phyloP scores from a whole-genome alignment of 495 filamentous ascomycete species.

The Polyplosphaeria fusca region DNA sequence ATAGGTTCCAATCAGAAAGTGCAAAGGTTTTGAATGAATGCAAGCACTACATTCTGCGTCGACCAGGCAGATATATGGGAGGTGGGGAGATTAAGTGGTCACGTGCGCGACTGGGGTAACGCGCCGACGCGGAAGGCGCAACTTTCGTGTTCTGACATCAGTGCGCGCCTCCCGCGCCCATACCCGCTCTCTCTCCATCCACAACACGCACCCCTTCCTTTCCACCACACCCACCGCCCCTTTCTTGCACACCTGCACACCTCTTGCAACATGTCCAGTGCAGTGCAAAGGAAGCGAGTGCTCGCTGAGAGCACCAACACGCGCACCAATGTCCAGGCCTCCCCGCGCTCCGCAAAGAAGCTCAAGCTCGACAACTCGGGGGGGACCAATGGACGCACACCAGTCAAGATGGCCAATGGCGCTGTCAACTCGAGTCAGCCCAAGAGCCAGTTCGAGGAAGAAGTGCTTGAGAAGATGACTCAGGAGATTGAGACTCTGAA shows the following conservation, averaged over 20 bases:
- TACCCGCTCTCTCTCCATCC: not conserved
- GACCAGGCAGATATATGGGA: too few species aligned
- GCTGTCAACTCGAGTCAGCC: slow-evolving; percentile 71
- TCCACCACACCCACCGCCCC: not conserved
- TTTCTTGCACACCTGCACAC: too few species aligned
- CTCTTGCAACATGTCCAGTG: slow-evolving; percentile 53
- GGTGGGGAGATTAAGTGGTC: too few species aligned
- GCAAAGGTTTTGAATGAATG: too few species aligned
- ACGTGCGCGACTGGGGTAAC: too few species aligned
- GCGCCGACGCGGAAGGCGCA: too few species aligned
- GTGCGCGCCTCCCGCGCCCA: not conserved
- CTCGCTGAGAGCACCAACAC: slow-evolving; percentile 58
- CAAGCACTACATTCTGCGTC: too few species aligned
- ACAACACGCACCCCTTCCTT: not conserved
- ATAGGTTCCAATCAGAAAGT: too few species aligned
- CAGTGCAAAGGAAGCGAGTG: slow-evolving; percentile 54
- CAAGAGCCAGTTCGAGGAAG: slow-evolving; percentile 89
- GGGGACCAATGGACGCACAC: slow-evolving; percentile 25
- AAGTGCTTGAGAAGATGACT: slow-evolving; percentile 89
- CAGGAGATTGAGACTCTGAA: slow-evolving; percentile 86
- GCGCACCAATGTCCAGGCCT: slow-evolving; percentile 47
- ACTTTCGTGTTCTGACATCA: slow-evolving; percentile 15
- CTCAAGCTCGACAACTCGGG: slow-evolving; percentile 60
- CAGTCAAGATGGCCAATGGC: slow-evolving; percentile 56
- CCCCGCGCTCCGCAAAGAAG: slow-evolving; percentile 65